These are phyloP conservation scores for Ilyonectria destructans DNA, from an alignment of 2,329 filamentous ascomycete species.

Conservation along the genomic window DNA sequence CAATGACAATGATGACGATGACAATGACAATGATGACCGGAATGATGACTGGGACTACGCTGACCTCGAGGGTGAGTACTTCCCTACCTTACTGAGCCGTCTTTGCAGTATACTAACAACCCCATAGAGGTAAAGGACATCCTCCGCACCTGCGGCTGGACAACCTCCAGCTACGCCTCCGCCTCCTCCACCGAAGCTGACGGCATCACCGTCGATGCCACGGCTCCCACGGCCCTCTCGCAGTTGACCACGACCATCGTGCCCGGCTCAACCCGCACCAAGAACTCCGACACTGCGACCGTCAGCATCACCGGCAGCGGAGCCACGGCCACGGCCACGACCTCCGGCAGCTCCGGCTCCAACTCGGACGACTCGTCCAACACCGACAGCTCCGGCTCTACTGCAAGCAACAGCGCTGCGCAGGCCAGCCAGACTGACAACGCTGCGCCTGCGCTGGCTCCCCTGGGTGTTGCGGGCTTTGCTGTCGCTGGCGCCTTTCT, in stretches of 20 bases:
- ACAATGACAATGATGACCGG: conserved; percentile 35
- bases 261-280: conserved; percentile 32
- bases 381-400: conserved; percentile 1
- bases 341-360: conserved; percentile 11
- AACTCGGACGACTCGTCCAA: conserved; percentile 11
- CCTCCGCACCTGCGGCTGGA: conserved; percentile 55
- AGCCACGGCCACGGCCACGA: conserved; percentile 30
- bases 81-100: not conserved
- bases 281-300: conserved; percentile 2
- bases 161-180: conserved; percentile 50
- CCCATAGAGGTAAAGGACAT: conserved; percentile 55
- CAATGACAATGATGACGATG: conserved; percentile 38
- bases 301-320: conserved; percentile 18
- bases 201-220: conserved; percentile 53
- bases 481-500: conserved; percentile 40
- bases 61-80: conserved; percentile 43
- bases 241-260: conserved; percentile 57
- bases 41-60: conserved; percentile 36
- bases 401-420: conserved; percentile 32
- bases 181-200: conserved; percentile 48
- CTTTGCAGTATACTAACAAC: not conserved
- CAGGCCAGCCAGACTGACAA: conserved; percentile 37
- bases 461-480: conserved; percentile 35
- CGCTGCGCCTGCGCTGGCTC: conserved; percentile 37
- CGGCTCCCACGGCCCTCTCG: conserved; percentile 50